Evolutionary conservation across 306 rosid genomes (phyloP).

Genomic region (Chamaecrista fasciculata): DNA sequence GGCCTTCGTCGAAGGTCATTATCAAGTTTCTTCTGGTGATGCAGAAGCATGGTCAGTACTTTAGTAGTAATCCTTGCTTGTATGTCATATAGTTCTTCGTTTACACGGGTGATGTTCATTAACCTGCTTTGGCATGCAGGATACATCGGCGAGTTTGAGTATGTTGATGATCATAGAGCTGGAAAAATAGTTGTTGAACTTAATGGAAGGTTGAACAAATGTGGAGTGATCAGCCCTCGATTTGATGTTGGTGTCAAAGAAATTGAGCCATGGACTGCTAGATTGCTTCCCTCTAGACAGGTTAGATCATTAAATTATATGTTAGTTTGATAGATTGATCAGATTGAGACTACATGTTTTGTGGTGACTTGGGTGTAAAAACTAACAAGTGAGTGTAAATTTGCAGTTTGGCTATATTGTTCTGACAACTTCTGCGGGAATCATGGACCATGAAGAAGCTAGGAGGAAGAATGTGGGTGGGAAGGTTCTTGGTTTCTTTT

Average conservation of each 20-base stretch:
- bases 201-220: slow-evolving; percentile 63
- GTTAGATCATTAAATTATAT: slow-evolving; percentile 26
- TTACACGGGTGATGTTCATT: not conserved
- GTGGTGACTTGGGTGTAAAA: not conserved
- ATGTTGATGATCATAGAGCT: slow-evolving; percentile 62
- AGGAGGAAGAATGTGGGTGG: slow-evolving; percentile 24
- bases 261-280: slow-evolving; percentile 68
- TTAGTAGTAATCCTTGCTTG: not conserved
- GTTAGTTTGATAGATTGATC: not conserved
- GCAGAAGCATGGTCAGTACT: slow-evolving; percentile 54
- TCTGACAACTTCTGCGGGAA: slow-evolving; percentile 18
- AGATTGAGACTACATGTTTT: not conserved
- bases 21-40: slow-evolving; percentile 43
- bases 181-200: slow-evolving; percentile 68
- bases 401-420: slow-evolving; percentile 22
- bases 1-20: slow-evolving; percentile 45
- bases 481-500: slow-evolving; percentile 21
- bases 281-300: slow-evolving; percentile 71
- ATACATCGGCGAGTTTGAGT: slow-evolving; percentile 67
- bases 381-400: not conserved
- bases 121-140: slow-evolving; percentile 27
- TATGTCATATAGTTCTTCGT: not conserved
- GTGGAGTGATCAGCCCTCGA: slow-evolving; percentile 72
- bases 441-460: slow-evolving; percentile 25
- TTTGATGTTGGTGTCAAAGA: slow-evolving; percentile 65